Evolutionary conservation across 305 asterid genomes (phyloP), one percentile per base, ranked within the genome.

Genomic region (Andrographis paniculata): DNA sequence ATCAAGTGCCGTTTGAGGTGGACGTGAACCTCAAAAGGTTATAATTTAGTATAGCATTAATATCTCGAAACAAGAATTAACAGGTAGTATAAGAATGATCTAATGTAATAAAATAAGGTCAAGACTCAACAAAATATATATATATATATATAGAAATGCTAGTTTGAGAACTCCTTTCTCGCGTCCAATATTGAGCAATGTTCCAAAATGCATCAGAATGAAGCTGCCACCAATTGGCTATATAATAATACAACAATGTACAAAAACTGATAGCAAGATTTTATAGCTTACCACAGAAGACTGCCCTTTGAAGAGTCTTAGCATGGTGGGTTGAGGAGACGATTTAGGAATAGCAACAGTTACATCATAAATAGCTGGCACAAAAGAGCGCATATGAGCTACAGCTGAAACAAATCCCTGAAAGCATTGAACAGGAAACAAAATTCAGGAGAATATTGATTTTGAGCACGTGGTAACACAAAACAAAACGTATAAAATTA

Each of bases 401-500:
- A 86, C 96, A 31, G 96, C 86, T 31, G 94, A 72, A 52, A 91
- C 95, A 67, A 86, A 91, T 36, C 99, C 99, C 99, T 91, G 87
- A 50, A 75, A 61, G 22, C 28, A 11, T 38, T 15, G 27, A 17
- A 52, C 52, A 39, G 27, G n/a, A 40, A 53, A 35, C 19, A 45
- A 39, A 2, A n/a, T 12, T 13, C 36, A 35, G 38, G 4, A 3
- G 4, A 5, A 37, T 5, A 37, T 6, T 5, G 38, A 33, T 24
- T 24, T 4, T 4, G 30, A 24, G n/a, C 30, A 3, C 8, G 30
- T 4, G 8, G 30, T 24, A 24, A 24, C 30, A 24, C 4, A 3
- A 4, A 3, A 24, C 30, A 24, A 8, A 4, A 24, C 6, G 6
- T 4, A 24, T 24, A 24, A 24, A 24, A 4, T 24, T 24, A 8